Conservation (phyloP, 768 basidiomycete species). For the Holtermannia corniformis region DNA sequence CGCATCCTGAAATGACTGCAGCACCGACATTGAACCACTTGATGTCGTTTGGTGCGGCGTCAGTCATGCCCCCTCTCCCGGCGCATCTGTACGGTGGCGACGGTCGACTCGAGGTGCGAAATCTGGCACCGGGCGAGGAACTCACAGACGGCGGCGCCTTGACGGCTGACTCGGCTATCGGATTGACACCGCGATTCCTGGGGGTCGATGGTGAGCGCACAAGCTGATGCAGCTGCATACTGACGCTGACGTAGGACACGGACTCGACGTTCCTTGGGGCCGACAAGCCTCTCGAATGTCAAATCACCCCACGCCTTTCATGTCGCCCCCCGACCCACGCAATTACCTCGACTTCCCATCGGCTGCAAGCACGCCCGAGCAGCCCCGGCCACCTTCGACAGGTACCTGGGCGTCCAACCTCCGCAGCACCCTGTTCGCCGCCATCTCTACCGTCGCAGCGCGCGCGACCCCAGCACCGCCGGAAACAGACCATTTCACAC, state of each 20-base stretch:
- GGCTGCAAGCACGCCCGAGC: slow-evolving; percentile 2
- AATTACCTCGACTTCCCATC: slow-evolving; percentile 6
- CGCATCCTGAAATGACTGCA: background rate
- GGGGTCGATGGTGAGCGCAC: slow-evolving; percentile 22
- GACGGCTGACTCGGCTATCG: background rate
- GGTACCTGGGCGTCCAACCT: slow-evolving; percentile 31
- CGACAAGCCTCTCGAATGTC: background rate
- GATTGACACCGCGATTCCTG: slow-evolving; percentile 15
- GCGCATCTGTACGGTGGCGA: slow-evolving; percentile 17
- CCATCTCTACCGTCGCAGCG: too few relatives aligned
- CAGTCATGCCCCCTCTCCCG: slow-evolving; percentile 1
- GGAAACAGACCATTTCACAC: too few relatives aligned
- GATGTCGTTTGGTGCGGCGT: too few relatives aligned
- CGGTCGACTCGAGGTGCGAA: slow-evolving; percentile 22
- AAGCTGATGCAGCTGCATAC: background rate
- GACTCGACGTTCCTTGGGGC: slow-evolving; percentile 7
- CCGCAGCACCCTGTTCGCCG: slow-evolving; percentile 21
- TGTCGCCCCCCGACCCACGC: slow-evolving; percentile 4
- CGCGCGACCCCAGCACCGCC: too few relatives aligned
- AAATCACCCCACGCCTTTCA: slow-evolving; percentile 6
- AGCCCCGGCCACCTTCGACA: slow-evolving; percentile 7
- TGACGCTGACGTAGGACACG: slow-evolving; percentile 1
- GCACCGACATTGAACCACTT: slow-evolving; percentile 6
- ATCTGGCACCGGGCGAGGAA: slow-evolving; percentile 19
- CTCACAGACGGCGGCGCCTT: background rate